Conservation (phyloP, 2,329 filamentous ascomycete species). For the Alternaria atra region DNA sequence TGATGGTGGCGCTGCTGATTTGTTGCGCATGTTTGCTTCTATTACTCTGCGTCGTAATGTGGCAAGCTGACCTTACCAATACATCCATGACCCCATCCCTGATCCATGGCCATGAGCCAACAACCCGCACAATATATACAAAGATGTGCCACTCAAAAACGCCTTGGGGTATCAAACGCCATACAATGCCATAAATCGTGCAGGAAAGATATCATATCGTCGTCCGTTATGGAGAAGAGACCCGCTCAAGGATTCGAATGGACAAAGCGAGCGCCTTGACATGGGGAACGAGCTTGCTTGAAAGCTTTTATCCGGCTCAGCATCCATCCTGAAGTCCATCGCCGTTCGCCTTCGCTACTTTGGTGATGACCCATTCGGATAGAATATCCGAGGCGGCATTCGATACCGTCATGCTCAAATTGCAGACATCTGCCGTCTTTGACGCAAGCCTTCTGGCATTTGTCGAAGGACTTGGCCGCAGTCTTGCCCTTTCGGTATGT, state of each 20-base stretch:
- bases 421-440: constrained; percentile 44
- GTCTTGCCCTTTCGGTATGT: constrained; percentile 28
- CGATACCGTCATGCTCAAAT: constrained; percentile 41
- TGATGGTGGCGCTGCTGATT: background rate
- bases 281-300: constrained; percentile 39
- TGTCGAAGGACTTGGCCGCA: constrained; percentile 37
- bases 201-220: constrained; percentile 29
- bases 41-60: too few species aligned
- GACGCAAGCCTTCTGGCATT: constrained; percentile 40
- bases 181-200: constrained; percentile 36
- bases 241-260: constrained; percentile 45
- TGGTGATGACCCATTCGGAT: constrained; percentile 44
- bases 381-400: constrained; percentile 39
- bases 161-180: constrained; percentile 47
- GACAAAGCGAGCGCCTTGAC: constrained; percentile 44
- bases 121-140: constrained; percentile 19
- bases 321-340: constrained; percentile 47
- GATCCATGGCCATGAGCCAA: background rate
- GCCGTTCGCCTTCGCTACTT: constrained; percentile 27
- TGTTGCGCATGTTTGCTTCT: background rate
- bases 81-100: background rate
- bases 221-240: background rate
- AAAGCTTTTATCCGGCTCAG: constrained; percentile 40
- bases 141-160: constrained; percentile 14
- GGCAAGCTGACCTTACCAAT: background rate